Base-by-base conservation (phyloP, 2,329 filamentous ascomycete genomes). In the Incumbomyces delicatus region DNA sequence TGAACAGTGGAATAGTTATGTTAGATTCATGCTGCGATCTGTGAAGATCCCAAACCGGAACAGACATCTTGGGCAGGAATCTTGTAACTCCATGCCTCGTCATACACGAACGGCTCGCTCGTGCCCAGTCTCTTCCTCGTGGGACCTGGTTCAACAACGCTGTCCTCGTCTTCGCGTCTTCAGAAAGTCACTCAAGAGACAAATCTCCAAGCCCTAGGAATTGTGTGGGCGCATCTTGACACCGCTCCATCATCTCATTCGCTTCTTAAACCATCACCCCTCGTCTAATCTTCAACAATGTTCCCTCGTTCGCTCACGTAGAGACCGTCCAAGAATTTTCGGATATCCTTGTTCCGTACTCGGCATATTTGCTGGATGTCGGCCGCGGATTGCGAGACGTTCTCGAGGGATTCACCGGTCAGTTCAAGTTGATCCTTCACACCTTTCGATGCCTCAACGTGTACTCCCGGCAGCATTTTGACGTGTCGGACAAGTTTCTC, bases 311-410 rank as follows among this genome's bases (percentile, higher is more conserved):
- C 92, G 69, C 89, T 95, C 67, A 98, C 92, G 80, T 98, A 98
- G 73, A 98, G 80, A 83, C 92, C 92, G 77, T 98, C 94, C 80
- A 98, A 83, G 85, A 98, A 98, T 87, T 95, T 95, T 78, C 94
- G 88, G 79, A 98, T 98, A 95, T 98, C 92, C 88, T 98, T 98
- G 87, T 98, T 98, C 73, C 88, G 83, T 74, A 98, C 92, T 76
- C 82, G 82, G 88, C 92, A 98, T 75, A 92, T 89, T 76, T 98
- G 92, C 80, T 98, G 92, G 72, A 98, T 95, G 72, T 98, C 92
- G 74, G 92, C 92, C 60, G 92, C 92, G 68, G 83, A 88, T 78
- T 98, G 92, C 66, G 92, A 98, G 59, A 98, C 92, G 69, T 82
- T 81, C 80, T 98, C 94, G 63, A 98, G 79, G 55, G 85, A 94